These are phyloP conservation scores for Candida fluviatilis DNA, from an alignment of 805 yeast species.

Conservation along the genomic window DNA sequence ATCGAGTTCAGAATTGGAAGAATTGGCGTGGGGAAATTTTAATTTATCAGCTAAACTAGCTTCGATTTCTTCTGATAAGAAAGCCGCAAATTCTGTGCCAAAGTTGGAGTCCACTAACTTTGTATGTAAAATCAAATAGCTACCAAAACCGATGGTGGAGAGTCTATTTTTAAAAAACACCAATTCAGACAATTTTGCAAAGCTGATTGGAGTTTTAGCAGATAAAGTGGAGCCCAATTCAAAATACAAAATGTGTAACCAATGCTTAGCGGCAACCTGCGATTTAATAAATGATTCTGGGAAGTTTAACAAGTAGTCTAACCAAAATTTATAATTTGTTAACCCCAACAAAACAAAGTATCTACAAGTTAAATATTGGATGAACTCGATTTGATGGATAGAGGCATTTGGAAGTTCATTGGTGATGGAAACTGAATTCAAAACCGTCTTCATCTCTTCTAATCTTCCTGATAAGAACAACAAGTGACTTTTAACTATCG, in stretches of 20 bases:
- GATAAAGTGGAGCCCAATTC: slow-evolving; percentile 16
- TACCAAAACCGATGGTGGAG: slow-evolving; percentile 22
- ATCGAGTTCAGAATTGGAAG: slow-evolving; percentile 14
- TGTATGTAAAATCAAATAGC: slow-evolving; percentile 22
- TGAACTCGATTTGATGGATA: slow-evolving; percentile 17
- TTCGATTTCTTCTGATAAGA: slow-evolving; percentile 19
- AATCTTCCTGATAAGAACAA: slow-evolving; percentile 22
- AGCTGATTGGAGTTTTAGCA: slow-evolving; percentile 10
- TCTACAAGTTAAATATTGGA: slow-evolving; percentile 29
- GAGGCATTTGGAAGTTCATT: slow-evolving; percentile 6
- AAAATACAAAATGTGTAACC: slow-evolving; percentile 28
- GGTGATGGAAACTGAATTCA: slow-evolving; percentile 12
- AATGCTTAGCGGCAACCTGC: slow-evolving; percentile 30
- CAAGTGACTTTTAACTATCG: slow-evolving; percentile 32
- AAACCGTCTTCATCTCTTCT: slow-evolving; percentile 15
- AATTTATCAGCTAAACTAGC: slow-evolving; percentile 10
- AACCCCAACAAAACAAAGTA: slow-evolving; percentile 30
- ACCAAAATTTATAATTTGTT: slow-evolving; percentile 21
- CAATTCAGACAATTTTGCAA: slow-evolving; percentile 14
- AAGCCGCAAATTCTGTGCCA: slow-evolving; percentile 22
- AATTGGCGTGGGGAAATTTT: slow-evolving; percentile 29
- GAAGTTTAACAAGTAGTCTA: slow-evolving; percentile 22
- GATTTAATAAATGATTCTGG: slow-evolving; percentile 21
- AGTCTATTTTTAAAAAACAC: slow-evolving; percentile 21
- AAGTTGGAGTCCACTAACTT: slow-evolving; percentile 14